Base-by-base conservation (phyloP, 1,139 yeast species). In the Yamadazyma siamensis region DNA sequence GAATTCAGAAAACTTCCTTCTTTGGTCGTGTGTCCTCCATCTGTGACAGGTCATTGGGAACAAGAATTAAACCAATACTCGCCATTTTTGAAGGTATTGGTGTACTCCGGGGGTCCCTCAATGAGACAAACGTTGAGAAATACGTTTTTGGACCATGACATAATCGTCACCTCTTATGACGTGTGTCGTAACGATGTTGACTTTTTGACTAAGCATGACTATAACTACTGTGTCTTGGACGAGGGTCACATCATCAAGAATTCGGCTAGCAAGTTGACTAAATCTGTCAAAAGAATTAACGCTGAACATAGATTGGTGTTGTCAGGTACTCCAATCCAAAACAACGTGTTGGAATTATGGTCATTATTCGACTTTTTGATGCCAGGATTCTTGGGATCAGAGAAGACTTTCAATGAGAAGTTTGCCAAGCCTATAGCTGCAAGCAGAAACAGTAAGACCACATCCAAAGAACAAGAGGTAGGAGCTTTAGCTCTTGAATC, bases 331-430 rank as follows among this genome's bases (percentile, higher is more conserved):
- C 99, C 99, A 15, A 91, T 94, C 48, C 99, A 94, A 57, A 94
- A 94, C 51, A 91, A 94, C 51, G 98, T 94, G 1, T 71, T 94
- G 28, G 99, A 94, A 54, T 65, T 94, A 39, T 94, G 98, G 98
- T 91, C 98, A 3, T 65, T 94, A 47, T 94, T 94, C 65, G 98
- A 94, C 56, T 94, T 88, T 56, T 69, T 94, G 55, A 94, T 94
- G 98, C 99, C 99, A 2, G 99, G 98, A 1, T 94, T 91, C 54
- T 67, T 94, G 47, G 99, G 98, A 12, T 82, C 95, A 2, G 98
- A 94, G 52, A 91, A 88, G 57, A 75, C 83, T 26, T 94, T 94
- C 64, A 94, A 89, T 48, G 97, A 89, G 41, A 80, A 91, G 44
- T 94, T 89, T 68, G 95, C 97, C 13, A 89, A 88, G 50, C 99